Percentiles rank a stretch among this genome's conserved stretches.
phyloP scores from a whole-genome alignment of 1,284 basidiomycete species.

The Ganoderma boninense region DNA sequence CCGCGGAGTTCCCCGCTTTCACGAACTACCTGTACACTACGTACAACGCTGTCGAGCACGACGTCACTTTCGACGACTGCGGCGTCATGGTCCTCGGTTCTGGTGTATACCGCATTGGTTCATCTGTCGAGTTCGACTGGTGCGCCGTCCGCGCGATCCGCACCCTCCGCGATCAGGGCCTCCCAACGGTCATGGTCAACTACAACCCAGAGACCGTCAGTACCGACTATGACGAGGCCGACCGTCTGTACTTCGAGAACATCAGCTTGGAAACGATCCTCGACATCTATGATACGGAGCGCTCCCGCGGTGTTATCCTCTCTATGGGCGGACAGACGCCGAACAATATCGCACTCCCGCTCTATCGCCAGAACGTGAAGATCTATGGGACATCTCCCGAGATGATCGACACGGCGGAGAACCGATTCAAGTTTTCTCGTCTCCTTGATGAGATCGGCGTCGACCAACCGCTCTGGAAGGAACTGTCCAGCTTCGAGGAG shows the following conservation, averaged over 20 bases:
- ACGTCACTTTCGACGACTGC: slow-evolving; percentile 88
- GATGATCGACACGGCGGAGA: slow-evolving; percentile 99
- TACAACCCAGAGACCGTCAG: slow-evolving; percentile 99
- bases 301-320: slow-evolving; percentile 90
- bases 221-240: slow-evolving; percentile 99
- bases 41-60: slow-evolving; percentile 95
- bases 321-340: slow-evolving; percentile 99
- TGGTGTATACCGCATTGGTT: slow-evolving; percentile 98
- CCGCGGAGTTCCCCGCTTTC: slow-evolving; percentile 98
- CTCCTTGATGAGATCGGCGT: slow-evolving; percentile 97
- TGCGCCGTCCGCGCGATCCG: slow-evolving; percentile 98
- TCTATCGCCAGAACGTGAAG: slow-evolving; percentile 96
- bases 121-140: slow-evolving; percentile 99
- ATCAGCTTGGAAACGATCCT: slow-evolving; percentile 97
- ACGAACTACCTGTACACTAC: slow-evolving; percentile 99
- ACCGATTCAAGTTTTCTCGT: slow-evolving; percentile 99
- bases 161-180: slow-evolving; percentile 92
- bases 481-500: slow-evolving; percentile 91
- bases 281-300: slow-evolving; percentile 96
- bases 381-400: slow-evolving; percentile 98
- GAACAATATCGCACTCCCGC: slow-evolving; percentile 96
- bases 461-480: slow-evolving; percentile 98
- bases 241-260: slow-evolving; percentile 98
- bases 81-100: slow-evolving; percentile 98
- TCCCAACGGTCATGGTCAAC: slow-evolving; percentile 99